Evolutionary conservation across 495 filamentous ascomycete species (phyloP).

Genomic region (Glutinoglossum americanum): DNA sequence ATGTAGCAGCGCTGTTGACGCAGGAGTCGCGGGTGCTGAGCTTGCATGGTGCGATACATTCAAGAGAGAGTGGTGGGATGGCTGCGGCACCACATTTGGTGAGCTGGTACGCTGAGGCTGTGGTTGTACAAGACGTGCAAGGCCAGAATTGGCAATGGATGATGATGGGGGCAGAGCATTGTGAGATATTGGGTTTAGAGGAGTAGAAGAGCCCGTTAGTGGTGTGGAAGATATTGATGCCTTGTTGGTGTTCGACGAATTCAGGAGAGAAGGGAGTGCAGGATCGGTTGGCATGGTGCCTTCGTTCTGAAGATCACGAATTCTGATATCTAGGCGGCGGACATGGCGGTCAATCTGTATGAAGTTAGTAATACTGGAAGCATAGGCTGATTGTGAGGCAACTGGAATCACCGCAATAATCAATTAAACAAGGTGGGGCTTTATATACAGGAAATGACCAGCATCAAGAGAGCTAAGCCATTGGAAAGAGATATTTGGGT

Average conservation of each 20-base stretch:
- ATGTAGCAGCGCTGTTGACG: slow-evolving; percentile 35
- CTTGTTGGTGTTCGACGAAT: slow-evolving; percentile 31
- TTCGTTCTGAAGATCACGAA: slow-evolving; percentile 63
- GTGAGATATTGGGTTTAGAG: slow-evolving; percentile 20
- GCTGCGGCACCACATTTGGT: not conserved
- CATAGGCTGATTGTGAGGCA: not conserved
- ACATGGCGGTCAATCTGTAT: slow-evolving; percentile 60
- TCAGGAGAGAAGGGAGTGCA: slow-evolving; percentile 58
- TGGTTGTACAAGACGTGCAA: slow-evolving; percentile 20
- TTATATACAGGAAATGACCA: not conserved
- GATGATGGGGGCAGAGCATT: slow-evolving; percentile 21
- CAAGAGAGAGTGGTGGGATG: not conserved
- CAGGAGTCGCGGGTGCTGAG: slow-evolving; percentile 47
- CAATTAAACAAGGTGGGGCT: too few species aligned
- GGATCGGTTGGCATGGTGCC: slow-evolving; percentile 58
- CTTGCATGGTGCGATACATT: slow-evolving; percentile 10
- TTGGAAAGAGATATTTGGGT: not conserved
- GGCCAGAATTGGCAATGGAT: slow-evolving; percentile 12
- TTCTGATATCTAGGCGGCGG: slow-evolving; percentile 65
- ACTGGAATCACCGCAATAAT: not conserved
- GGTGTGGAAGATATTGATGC: slow-evolving; percentile 27
- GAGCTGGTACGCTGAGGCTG: not conserved
- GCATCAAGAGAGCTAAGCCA: not conserved
- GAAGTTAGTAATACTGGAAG: not conserved
- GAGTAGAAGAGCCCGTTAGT: slow-evolving; percentile 24